Evolutionary conservation across 148 eudicot genomes (phyloP).

Genomic region (Persicaria maculosa): DNA sequence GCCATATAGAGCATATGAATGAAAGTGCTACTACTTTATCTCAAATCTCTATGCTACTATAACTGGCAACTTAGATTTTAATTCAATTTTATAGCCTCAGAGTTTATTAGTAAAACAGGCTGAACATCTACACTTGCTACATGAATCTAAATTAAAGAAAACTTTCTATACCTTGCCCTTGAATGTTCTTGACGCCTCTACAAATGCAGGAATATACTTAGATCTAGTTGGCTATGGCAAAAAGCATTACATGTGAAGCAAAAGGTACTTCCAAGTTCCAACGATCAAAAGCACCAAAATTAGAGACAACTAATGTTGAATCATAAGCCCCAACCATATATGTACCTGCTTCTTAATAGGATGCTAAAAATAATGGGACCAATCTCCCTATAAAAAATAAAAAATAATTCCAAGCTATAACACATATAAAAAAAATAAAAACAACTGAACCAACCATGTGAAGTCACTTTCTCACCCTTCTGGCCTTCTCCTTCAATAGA

Average conservation of each 20-base stretch:
- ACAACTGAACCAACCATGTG: slow-evolving; percentile 41
- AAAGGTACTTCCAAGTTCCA: background rate
- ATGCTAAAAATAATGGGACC: slow-evolving; percentile 52
- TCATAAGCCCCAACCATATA: background rate
- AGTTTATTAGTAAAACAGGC: background rate
- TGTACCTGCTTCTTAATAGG: slow-evolving; percentile 70
- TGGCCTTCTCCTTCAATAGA: slow-evolving; percentile 63
- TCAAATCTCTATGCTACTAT: too few relatives aligned
- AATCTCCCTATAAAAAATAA: slow-evolving; percentile 51
- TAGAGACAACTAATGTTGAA: background rate
- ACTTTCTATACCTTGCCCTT: slow-evolving; percentile 75
- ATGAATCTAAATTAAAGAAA: too few relatives aligned
- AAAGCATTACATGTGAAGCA: slow-evolving; percentile 42
- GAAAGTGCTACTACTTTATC: background rate
- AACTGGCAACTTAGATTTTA: background rate
- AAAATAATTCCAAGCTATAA: background rate
- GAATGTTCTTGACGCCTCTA: slow-evolving; percentile 59
- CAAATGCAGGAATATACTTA: slow-evolving; percentile 34
- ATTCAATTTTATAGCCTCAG: background rate
- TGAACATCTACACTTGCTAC: background rate
- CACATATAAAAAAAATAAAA: background rate
- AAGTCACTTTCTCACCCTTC: slow-evolving; percentile 63
- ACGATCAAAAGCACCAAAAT: background rate
- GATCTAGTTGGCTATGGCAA: slow-evolving; percentile 37
- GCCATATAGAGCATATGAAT: background rate